A percentile compares a stretch with the other conserved stretches of the same genome.
Conservation (phyloP, 208 protist genomes). For the Leishmania aethiopica region DNA sequence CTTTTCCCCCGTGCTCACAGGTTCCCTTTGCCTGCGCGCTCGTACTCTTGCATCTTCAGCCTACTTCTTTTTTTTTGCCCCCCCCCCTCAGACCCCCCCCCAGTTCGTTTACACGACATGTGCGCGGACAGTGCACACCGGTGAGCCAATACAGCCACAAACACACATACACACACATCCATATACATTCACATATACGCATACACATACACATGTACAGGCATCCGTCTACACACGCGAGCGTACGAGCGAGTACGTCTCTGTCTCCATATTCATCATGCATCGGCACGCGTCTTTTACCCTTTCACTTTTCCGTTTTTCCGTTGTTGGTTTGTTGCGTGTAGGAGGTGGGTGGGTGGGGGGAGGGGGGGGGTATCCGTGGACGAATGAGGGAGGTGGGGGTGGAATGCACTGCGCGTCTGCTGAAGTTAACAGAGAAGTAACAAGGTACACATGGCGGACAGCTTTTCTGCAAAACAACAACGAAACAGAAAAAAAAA, state of each 20-base stretch:
- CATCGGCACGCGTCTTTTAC: neutral
- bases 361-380: neutral
- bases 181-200: no score
- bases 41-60: neutral
- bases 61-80: neutral
- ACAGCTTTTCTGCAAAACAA: neutral
- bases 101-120: neutral
- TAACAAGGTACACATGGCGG: neutral
- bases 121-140: neutral
- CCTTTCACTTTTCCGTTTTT: neutral
- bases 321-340: neutral
- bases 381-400: neutral
- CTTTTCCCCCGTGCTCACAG: no score
- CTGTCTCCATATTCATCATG: neutral
- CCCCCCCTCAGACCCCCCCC: no score
- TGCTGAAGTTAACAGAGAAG: neutral
- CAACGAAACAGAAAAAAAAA: neutral
- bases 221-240: neutral
- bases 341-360: neutral
- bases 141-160: neutral
- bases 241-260: neutral
- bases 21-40: neutral
- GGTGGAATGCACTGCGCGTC: neutral
- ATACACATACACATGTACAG: no score
- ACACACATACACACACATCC: neutral